These are phyloP conservation scores for Gentiana dahurica DNA, from an alignment of 257 asterid genomes.

Conservation along the genomic window DNA sequence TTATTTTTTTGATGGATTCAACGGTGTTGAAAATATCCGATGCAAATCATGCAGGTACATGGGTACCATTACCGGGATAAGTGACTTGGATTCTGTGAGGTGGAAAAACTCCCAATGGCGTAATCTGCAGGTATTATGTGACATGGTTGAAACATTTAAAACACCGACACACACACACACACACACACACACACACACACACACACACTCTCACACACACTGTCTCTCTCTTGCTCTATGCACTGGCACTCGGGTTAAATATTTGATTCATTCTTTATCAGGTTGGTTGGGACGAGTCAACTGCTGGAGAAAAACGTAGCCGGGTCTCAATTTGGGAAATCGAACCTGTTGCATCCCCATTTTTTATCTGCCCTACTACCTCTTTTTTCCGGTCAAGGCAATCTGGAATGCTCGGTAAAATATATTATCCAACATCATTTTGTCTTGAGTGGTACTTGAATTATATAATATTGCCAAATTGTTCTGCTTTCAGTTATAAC, in stretches of 20 bases:
- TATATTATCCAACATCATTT: background rate
- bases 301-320: constrained; percentile 76
- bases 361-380: constrained; percentile 88
- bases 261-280: constrained; percentile 5
- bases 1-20: no score
- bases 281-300: constrained; percentile 99
- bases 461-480: no score
- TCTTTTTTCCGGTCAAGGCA: constrained; percentile 83
- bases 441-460: no score
- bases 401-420: constrained; percentile 82
- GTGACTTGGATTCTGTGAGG: constrained; percentile 73
- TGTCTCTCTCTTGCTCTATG: no score
- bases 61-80: constrained; percentile 90
- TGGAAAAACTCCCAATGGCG: constrained; percentile 99
- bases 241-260: background rate
- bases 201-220: no score
- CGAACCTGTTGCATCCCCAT: constrained; percentile 95
- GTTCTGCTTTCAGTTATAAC: no score
- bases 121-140: constrained; percentile 60
- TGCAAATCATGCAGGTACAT: constrained; percentile 46
- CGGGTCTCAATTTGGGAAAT: constrained; percentile 98
- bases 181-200: no score
- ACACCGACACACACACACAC: no score
- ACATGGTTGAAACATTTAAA: background rate
- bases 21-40: no score